Conservation (phyloP, 2,329 filamentous ascomycete genomes). For the Stagonosporopsis vannaccii region DNA sequence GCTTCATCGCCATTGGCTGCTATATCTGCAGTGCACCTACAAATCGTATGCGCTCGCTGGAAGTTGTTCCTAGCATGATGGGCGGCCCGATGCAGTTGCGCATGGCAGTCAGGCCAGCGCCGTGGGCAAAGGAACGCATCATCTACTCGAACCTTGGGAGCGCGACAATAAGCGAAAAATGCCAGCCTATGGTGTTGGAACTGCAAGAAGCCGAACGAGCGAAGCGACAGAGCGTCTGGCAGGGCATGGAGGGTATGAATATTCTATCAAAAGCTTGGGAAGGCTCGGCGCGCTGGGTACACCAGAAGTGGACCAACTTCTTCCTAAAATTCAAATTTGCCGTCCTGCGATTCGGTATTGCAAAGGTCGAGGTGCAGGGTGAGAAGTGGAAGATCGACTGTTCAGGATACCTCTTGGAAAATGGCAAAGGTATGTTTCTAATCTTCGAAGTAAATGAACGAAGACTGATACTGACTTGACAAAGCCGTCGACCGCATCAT, state of each 20-base stretch:
- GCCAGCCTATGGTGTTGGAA: conserved; percentile 39
- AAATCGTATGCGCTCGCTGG: conserved; percentile 38
- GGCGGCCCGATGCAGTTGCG: conserved; percentile 42
- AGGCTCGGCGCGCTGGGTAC: conserved; percentile 38
- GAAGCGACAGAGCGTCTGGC: conserved; percentile 33
- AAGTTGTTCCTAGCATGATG: conserved; percentile 40
- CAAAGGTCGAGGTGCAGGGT: conserved; percentile 38
- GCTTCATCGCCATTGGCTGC: conserved; percentile 39
- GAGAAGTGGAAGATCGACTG: conserved; percentile 49
- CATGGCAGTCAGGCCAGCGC: conserved; percentile 34
- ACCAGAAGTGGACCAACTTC: conserved; percentile 48
- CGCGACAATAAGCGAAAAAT: conserved; percentile 43
- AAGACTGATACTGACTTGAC: conserved; percentile 13
- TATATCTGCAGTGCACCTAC: conserved; percentile 44
- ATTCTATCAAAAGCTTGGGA: conserved; percentile 36
- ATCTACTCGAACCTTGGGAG: conserved; percentile 40
- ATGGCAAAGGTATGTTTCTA: conserved; percentile 43
- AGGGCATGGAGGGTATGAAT: conserved; percentile 38
- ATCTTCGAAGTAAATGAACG: background rate
- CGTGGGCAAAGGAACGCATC: conserved; percentile 37
- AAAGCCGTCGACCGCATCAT: conserved; percentile 45
- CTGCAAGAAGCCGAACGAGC: conserved; percentile 41
- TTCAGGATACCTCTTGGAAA: conserved; percentile 41
- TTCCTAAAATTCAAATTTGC: conserved; percentile 47
- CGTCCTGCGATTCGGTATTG: conserved; percentile 44